Conservation (phyloP, 2,329 filamentous ascomycete genomes). For the Sclerotinia subarctica region DNA sequence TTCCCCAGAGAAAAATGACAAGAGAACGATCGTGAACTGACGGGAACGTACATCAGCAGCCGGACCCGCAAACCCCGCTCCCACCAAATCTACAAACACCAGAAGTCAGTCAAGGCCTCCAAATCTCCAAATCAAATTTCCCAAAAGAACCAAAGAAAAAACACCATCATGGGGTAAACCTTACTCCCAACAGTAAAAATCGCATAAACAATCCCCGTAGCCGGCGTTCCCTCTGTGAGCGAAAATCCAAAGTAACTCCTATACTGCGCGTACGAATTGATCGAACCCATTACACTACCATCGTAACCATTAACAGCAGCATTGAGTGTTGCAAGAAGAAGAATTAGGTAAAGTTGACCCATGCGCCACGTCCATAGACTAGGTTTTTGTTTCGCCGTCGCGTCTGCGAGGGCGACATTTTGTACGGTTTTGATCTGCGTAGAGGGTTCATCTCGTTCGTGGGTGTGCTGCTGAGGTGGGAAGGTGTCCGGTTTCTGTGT, state of each 20-base stretch:
- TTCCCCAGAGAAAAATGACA: background rate
- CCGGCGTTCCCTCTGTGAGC: conserved; percentile 24
- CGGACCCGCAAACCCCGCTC: conserved; percentile 6
- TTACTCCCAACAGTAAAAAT: conserved; percentile 18
- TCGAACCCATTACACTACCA: conserved; percentile 48
- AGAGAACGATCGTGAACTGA: background rate
- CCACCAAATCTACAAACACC: conserved; percentile 6
- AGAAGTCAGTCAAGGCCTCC: too few species aligned
- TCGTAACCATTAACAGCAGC: conserved; percentile 45
- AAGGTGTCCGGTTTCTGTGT: background rate
- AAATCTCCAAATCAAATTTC: too few species aligned
- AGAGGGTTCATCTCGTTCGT: background rate
- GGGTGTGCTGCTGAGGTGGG: background rate
- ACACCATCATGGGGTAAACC: background rate
- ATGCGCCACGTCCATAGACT: conserved; percentile 11
- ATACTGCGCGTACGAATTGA: conserved; percentile 48
- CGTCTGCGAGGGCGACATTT: conserved; percentile 6
- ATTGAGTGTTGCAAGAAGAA: conserved; percentile 27
- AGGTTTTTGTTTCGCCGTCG: conserved; percentile 14
- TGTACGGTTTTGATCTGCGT: background rate
- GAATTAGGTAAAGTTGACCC: conserved; percentile 22
- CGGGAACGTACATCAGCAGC: conserved; percentile 17
- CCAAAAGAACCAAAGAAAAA: too few species aligned
- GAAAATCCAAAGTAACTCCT: conserved; percentile 25
- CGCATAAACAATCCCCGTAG: conserved; percentile 28